phyloP scores from a whole-genome alignment of 2,329 filamentous ascomycete species.

The Epicoccum nigrum region DNA sequence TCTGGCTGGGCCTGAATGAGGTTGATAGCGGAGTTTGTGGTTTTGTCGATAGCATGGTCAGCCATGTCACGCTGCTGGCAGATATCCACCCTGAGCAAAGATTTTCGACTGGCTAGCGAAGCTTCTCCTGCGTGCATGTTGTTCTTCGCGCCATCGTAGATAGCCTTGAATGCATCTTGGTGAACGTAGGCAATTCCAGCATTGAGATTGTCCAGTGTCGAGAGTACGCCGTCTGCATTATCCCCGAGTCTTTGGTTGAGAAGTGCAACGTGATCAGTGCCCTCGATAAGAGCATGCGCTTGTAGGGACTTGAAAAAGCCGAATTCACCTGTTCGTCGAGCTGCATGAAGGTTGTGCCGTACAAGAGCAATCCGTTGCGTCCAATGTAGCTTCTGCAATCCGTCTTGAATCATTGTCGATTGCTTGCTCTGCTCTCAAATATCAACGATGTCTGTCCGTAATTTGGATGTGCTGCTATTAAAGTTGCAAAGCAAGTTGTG shows the following conservation, averaged over 20 bases:
- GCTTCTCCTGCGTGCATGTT: constrained; percentile 42
- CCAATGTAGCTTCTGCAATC: constrained; percentile 51
- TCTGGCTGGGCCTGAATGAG: constrained; percentile 52
- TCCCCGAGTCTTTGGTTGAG: constrained; percentile 49
- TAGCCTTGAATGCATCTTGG: constrained; percentile 55
- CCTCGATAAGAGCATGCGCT: constrained; percentile 51
- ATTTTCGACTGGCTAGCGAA: constrained; percentile 33
- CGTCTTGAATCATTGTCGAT: constrained; percentile 23
- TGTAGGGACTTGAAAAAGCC: constrained; percentile 56
- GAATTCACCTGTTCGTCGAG: constrained; percentile 53
- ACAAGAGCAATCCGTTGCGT: constrained; percentile 54
- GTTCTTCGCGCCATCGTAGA: constrained; percentile 52
- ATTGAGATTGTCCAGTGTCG: constrained; percentile 55
- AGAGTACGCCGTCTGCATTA: constrained; percentile 51
- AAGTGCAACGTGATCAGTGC: constrained; percentile 54
- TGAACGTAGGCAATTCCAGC: constrained; percentile 54
- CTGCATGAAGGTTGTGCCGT: constrained; percentile 53
- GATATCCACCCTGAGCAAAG: constrained; percentile 53
- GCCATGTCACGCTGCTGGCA: constrained; percentile 54
- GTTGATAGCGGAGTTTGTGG: constrained; percentile 51
- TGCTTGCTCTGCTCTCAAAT: not conserved
- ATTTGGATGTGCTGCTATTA: not conserved
- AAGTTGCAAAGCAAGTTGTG: not conserved
- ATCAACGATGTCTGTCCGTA: not conserved
- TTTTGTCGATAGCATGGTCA: constrained; percentile 55